A percentile compares a stretch with the other conserved stretches of the same genome.
Evolutionary conservation across 2,329 filamentous ascomycete genomes (phyloP).

Genomic region (Lecanicillium sp.): DNA sequence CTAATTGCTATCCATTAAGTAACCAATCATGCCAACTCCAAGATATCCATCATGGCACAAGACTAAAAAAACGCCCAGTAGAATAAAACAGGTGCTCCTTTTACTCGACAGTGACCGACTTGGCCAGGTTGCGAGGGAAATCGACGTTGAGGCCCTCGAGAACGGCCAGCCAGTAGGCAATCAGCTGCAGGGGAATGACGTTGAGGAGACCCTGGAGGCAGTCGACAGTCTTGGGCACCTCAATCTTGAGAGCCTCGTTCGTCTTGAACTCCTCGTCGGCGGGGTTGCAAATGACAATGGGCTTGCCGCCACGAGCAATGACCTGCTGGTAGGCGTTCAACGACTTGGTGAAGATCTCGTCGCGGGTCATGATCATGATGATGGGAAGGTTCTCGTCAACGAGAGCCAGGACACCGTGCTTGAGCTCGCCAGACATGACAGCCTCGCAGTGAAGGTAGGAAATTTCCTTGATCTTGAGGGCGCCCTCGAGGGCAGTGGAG

Average conservation of each 20-base stretch:
- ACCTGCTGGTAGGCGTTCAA: slow-evolving; percentile 99
- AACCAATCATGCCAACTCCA: slow-evolving; percentile 9
- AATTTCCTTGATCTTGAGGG: slow-evolving; percentile 99
- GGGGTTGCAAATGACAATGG: slow-evolving; percentile 97
- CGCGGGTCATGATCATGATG: slow-evolving; percentile 98
- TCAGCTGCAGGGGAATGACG: slow-evolving; percentile 93
- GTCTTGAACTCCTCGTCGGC: slow-evolving; percentile 82
- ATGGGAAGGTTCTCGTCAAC: slow-evolving; percentile 98
- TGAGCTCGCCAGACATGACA: slow-evolving; percentile 99
- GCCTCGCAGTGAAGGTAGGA: slow-evolving; percentile 99
- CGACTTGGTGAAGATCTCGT: slow-evolving; percentile 97
- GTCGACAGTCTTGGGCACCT: slow-evolving; percentile 93
- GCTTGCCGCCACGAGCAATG: slow-evolving; percentile 89
- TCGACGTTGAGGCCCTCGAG: slow-evolving; percentile 95
- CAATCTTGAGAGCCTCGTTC: slow-evolving; percentile 90
- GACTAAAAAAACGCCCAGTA: slow-evolving; percentile 3
- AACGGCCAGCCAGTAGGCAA: slow-evolving; percentile 98
- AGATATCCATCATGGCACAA: background rate
- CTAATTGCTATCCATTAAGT: background rate
- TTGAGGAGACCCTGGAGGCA: slow-evolving; percentile 94
- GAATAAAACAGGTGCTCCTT: slow-evolving; percentile 12
- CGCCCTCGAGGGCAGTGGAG: slow-evolving; percentile 93
- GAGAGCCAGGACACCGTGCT: slow-evolving; percentile 95
- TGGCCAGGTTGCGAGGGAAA: slow-evolving; percentile 97
- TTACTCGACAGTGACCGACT: slow-evolving; percentile 98